Evolutionary conservation across 176 grass and related monocot genomes (phyloP).

Genomic region (Oryza punctata): DNA sequence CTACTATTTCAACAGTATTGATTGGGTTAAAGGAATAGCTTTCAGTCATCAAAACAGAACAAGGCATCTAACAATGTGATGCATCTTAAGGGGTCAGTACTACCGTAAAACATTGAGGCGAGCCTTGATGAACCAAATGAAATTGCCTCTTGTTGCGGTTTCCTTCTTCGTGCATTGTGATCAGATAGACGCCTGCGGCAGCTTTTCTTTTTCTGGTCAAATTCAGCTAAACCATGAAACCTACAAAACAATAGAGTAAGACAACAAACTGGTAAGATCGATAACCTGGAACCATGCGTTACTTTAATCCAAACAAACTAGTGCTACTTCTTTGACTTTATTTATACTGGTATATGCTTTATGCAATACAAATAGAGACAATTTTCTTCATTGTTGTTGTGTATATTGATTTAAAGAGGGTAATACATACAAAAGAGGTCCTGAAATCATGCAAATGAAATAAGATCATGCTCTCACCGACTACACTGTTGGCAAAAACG

Average conservation of each 20-base stretch:
- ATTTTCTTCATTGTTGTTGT: neutral
- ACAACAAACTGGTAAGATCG: neutral
- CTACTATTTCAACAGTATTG: neutral
- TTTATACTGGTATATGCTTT: neutral
- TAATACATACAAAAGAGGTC: neutral
- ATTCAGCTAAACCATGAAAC: conserved; percentile 74
- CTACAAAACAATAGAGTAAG: conserved; percentile 34
- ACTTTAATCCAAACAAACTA: neutral
- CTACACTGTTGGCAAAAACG: conserved; percentile 90
- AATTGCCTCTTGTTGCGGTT: conserved; percentile 58
- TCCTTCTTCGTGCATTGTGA: conserved; percentile 77
- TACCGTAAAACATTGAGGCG: conserved; percentile 58
- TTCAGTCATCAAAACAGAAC: neutral
- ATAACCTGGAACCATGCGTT: neutral
- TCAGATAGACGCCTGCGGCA: conserved; percentile 68
- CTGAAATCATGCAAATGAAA: neutral
- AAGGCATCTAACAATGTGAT: neutral
- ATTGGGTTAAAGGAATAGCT: neutral
- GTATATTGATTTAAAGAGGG: neutral
- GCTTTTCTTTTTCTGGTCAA: conserved; percentile 87
- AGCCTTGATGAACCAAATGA: conserved; percentile 61
- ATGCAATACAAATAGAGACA: neutral
- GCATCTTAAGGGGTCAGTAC: neutral
- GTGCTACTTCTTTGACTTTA: neutral
- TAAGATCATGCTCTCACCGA: conserved; percentile 36